Conservation (phyloP, 345 rosid genomes). For the Limnanthes douglasii region DNA sequence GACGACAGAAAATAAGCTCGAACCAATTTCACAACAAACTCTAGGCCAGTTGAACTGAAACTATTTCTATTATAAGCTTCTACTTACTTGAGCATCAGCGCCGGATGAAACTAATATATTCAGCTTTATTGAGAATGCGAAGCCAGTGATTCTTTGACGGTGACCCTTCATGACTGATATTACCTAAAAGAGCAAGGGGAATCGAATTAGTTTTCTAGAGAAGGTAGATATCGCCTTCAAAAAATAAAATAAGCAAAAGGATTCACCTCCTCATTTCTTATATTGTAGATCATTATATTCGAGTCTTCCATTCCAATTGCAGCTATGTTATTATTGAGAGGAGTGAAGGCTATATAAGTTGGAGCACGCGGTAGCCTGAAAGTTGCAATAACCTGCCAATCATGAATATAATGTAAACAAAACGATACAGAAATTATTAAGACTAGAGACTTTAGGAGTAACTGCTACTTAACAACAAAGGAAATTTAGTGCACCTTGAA, state of each 20-base stretch:
- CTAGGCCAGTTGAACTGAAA: neutral
- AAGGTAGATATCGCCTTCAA: too few relatives aligned
- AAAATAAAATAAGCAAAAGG: too few relatives aligned
- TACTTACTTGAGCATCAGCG: conserved; percentile 82
- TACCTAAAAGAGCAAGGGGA: conserved; percentile 44
- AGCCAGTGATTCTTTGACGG: conserved; percentile 70
- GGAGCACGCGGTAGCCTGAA: conserved; percentile 80
- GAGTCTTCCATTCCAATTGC: conserved; percentile 95
- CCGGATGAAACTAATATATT: conserved; percentile 81
- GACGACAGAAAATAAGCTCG: neutral
- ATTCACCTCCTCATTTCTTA: conserved; percentile 67
- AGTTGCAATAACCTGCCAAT: conserved; percentile 70
- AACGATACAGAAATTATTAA: conserved; percentile 1
- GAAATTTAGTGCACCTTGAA: conserved; percentile 38
- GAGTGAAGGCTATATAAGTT: conserved; percentile 79
- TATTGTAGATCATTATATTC: conserved; percentile 65
- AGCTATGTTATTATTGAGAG: conserved; percentile 69
- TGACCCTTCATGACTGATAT: conserved; percentile 80
- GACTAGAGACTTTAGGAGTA: neutral
- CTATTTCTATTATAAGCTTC: neutral
- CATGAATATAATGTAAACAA: neutral
- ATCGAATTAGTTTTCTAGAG: too few relatives aligned
- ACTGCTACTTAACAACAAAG: neutral
- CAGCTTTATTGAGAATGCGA: conserved; percentile 68
- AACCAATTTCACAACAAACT: neutral